Evolutionary conservation across 306 rosid species (phyloP), one percentile per base, ranked within the genome.

Genomic region (Senna siamea): DNA sequence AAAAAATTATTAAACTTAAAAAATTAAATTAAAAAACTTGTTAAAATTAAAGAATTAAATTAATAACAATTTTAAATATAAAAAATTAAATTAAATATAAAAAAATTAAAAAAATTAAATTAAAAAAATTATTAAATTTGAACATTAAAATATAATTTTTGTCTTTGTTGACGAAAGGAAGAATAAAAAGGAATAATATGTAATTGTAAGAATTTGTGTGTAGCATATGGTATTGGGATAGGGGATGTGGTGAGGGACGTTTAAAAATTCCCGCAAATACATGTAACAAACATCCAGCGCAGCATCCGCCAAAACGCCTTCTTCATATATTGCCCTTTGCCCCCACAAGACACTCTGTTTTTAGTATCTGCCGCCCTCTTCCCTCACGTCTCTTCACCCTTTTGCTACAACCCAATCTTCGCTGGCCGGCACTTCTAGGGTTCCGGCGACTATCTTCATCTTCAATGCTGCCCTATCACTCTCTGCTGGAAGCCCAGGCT

Each of bases 401-500:
- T 1, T 37, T 0, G 4, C 23, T 7, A 19, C 4, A 10, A 0
- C 0, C 30, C 69, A 2, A n/a, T 51, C 51, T 18, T 20, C 53
- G 4, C 32, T 7, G 74, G 67, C 38, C 82, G 57, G 5, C 38
- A 1, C 26, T 50, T 3, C 58, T 78, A 63, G 78, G 79, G 79
- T 73, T 70, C 70, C 37, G 67, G 28, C 5, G 1, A 9, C 34
- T 0, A 38, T 18, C 30, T 19, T 30, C 35, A 26, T 26, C 9
- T 46, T 13, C 38, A 35, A 94, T 94, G 99, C 22, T 94, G 61
- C 93, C 98, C 2, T 94, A 88, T 56, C 75, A 41, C 1, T 81
- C 92, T 4, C 38, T 88, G 3, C 62, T 58, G 7, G 92, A 82
- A 11, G 99, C 96, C 8, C 28, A 82, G 81, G 72, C 76, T 12